Evolutionary conservation across 441 rosid species (phyloP).

Genomic region (Jatropha multifida): DNA sequence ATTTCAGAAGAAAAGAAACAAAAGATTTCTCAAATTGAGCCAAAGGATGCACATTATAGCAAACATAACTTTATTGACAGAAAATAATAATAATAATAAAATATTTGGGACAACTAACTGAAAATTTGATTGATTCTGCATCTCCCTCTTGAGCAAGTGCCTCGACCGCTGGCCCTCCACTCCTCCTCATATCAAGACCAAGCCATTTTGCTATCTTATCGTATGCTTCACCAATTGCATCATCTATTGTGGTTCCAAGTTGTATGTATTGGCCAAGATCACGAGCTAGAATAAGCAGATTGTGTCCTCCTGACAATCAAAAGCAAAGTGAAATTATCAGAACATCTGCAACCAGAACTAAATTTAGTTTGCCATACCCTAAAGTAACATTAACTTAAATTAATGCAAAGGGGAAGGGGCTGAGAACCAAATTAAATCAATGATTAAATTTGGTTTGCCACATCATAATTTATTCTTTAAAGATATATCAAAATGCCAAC

Average conservation of each 20-base stretch:
- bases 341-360: background rate
- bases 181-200: conserved; percentile 84
- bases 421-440: background rate
- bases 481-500: background rate
- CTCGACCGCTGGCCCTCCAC: conserved; percentile 98
- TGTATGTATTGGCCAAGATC: conserved; percentile 89
- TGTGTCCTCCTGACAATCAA: conserved; percentile 78
- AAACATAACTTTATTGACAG: conserved; percentile 5
- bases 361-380: background rate
- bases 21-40: background rate
- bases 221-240: conserved; percentile 93
- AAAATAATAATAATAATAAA: conserved; percentile 10
- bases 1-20: conserved; percentile 14
- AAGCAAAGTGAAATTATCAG: conserved; percentile 4
- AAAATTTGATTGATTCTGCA: conserved; percentile 69
- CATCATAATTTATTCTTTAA: background rate
- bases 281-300: conserved; percentile 76
- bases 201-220: conserved; percentile 97
- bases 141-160: conserved; percentile 89
- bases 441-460: too few species aligned
- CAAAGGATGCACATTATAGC: conserved; percentile 9
- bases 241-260: conserved; percentile 92
- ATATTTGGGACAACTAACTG: conserved; percentile 43
- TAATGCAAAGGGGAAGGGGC: background rate
- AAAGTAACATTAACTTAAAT: background rate